Evolutionary conservation across 2,329 filamentous ascomycete species (phyloP).

Genomic region (Fusarium sp.): DNA sequence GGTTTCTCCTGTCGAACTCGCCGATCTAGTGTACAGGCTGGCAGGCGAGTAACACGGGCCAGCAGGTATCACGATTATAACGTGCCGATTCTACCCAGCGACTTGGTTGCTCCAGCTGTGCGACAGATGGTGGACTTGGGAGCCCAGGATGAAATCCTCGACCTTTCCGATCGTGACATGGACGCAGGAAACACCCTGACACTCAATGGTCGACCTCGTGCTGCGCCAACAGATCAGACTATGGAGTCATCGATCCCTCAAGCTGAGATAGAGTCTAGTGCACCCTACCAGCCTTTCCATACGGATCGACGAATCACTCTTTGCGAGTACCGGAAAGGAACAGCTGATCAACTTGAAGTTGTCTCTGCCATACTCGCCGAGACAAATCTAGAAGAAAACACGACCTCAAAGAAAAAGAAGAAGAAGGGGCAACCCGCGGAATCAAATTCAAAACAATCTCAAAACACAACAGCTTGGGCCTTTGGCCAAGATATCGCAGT

Average conservation of each 20-base stretch:
- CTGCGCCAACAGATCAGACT: conserved; percentile 56
- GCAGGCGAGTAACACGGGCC: conserved; percentile 66
- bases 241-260: conserved; percentile 76
- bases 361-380: conserved; percentile 59
- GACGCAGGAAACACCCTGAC: conserved; percentile 69
- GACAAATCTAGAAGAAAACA: conserved; percentile 57
- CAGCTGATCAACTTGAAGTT: conserved; percentile 53
- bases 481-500: conserved; percentile 70
- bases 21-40: conserved; percentile 66
- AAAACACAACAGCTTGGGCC: conserved; percentile 61
- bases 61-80: conserved; percentile 75
- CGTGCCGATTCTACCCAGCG: conserved; percentile 73
- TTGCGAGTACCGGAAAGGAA: conserved; percentile 69
- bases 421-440: conserved; percentile 51
- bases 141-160: conserved; percentile 68
- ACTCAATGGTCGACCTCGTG: conserved; percentile 58
- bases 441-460: conserved; percentile 32
- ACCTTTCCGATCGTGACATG: conserved; percentile 65
- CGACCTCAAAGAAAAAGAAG: conserved; percentile 55
- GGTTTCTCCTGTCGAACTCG: conserved; percentile 72
- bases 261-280: conserved; percentile 94
- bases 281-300: conserved; percentile 96
- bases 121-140: conserved; percentile 64
- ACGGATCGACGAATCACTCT: conserved; percentile 88
- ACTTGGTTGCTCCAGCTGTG: conserved; percentile 68